These are phyloP conservation scores for Talaromyces rugulosus DNA, from an alignment of 2,329 filamentous ascomycete species.

Conservation along the genomic window DNA sequence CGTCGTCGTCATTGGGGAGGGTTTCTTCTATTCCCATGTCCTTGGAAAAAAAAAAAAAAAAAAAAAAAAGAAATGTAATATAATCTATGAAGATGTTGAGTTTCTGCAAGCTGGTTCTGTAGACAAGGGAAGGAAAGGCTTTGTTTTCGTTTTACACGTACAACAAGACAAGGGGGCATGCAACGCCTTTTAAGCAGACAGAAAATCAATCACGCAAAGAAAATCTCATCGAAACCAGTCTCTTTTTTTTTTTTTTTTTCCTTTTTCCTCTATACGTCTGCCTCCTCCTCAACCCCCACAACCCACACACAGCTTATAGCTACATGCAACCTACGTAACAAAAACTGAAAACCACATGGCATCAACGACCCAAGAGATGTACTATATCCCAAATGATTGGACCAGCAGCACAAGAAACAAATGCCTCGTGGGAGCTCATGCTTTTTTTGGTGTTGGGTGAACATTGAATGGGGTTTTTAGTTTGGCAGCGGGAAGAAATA, in stretches of 20 bases:
- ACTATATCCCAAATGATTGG: not conserved
- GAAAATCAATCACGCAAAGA: no score
- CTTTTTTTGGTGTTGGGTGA: not conserved
- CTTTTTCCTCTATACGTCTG: no score
- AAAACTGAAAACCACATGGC: not conserved
- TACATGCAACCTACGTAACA: not conserved
- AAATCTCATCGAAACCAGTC: no score
- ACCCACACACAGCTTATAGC: not conserved
- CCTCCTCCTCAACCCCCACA: no score
- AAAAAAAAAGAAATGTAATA: no score
- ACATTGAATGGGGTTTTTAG: not conserved
- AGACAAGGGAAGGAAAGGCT: no score
- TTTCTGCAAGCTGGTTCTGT: not conserved
- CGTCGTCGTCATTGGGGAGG: not conserved
- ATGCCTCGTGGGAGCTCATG: slow-evolving; percentile 6
- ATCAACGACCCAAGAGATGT: not conserved
- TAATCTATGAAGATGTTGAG: not conserved
- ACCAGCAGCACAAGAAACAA: not conserved
- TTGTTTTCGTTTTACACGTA: not conserved
- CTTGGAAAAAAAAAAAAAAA: no score
- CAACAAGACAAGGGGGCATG: not conserved
- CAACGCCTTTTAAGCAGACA: not conserved
- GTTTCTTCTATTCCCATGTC: not conserved
- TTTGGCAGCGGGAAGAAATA: not conserved
- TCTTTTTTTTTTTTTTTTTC: not conserved